Conservation (phyloP, 2,329 filamentous ascomycete genomes). For the Diaporthe destruens region DNA sequence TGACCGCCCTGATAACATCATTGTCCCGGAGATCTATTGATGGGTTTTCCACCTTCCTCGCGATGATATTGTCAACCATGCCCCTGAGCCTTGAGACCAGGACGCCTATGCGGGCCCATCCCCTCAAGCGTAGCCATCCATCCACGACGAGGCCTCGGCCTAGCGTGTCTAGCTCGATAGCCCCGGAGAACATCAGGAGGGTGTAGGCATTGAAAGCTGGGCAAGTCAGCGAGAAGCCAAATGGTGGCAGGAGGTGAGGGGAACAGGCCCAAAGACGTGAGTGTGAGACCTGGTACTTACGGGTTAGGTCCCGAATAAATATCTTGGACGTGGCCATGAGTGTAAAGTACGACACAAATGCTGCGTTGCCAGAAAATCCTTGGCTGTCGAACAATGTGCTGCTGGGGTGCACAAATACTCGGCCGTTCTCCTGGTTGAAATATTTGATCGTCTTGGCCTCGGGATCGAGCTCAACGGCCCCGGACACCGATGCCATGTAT, state of each 20-base stretch:
- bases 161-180: constrained; percentile 86
- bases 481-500: constrained; percentile 87
- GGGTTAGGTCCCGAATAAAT: constrained; percentile 91
- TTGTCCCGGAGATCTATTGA: constrained; percentile 65
- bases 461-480: constrained; percentile 91
- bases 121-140: constrained; percentile 86
- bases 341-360: constrained; percentile 89
- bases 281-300: constrained; percentile 61
- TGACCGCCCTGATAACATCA: constrained; percentile 82
- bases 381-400: constrained; percentile 89
- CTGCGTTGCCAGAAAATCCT: constrained; percentile 78
- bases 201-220: constrained; percentile 89
- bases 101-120: constrained; percentile 96
- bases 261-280: not conserved
- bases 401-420: constrained; percentile 93
- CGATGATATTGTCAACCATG: constrained; percentile 89
- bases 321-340: constrained; percentile 94
- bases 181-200: constrained; percentile 87
- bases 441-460: constrained; percentile 94
- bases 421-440: constrained; percentile 85
- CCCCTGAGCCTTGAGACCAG: constrained; percentile 84
- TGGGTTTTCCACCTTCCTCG: constrained; percentile 79
- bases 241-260: constrained; percentile 2
- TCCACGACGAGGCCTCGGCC: constrained; percentile 91
- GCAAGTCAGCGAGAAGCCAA: constrained; percentile 39